phyloP scores from a whole-genome alignment of 495 filamentous ascomycete genomes.

The Aspergillus ostianus region DNA sequence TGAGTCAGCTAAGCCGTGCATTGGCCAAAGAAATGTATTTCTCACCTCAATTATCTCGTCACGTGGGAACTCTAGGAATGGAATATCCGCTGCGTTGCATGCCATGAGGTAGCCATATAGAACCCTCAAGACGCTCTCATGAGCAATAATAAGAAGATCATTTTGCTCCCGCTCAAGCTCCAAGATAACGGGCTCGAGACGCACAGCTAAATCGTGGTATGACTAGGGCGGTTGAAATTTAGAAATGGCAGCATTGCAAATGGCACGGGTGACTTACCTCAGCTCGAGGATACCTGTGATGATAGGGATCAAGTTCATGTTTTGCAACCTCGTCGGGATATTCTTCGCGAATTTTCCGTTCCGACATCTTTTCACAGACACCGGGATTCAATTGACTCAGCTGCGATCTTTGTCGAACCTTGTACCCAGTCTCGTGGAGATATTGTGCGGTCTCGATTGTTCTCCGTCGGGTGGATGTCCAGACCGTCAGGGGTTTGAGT shows the following conservation, averaged over 20 bases:
- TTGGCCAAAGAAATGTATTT: not conserved
- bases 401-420: constrained; percentile 85
- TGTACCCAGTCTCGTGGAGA: constrained; percentile 73
- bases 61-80: constrained; percentile 87
- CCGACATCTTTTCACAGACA: constrained; percentile 87
- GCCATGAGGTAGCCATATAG: constrained; percentile 99
- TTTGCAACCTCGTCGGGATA: constrained; percentile 89
- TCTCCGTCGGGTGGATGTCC: constrained; percentile 88
- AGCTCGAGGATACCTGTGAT: constrained; percentile 92
- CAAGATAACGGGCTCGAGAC: constrained; percentile 97
- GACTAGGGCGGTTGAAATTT: constrained; percentile 53
- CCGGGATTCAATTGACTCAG: constrained; percentile 97
- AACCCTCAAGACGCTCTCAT: constrained; percentile 94
- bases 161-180: constrained; percentile 97
- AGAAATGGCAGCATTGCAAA: not conserved
- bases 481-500: constrained; percentile 80
- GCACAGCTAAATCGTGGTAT: constrained; percentile 96
- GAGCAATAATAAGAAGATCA: constrained; percentile 94
- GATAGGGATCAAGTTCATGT: constrained; percentile 93
- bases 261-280: constrained; percentile 59
- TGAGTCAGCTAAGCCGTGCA: not conserved
- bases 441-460: constrained; percentile 89
- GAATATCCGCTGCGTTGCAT: constrained; percentile 94
- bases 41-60: constrained; percentile 92
- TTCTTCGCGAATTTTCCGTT: constrained; percentile 71